Evolutionary conservation across 2,329 filamentous ascomycete genomes (phyloP).

Genomic region (Penicillium sp.): DNA sequence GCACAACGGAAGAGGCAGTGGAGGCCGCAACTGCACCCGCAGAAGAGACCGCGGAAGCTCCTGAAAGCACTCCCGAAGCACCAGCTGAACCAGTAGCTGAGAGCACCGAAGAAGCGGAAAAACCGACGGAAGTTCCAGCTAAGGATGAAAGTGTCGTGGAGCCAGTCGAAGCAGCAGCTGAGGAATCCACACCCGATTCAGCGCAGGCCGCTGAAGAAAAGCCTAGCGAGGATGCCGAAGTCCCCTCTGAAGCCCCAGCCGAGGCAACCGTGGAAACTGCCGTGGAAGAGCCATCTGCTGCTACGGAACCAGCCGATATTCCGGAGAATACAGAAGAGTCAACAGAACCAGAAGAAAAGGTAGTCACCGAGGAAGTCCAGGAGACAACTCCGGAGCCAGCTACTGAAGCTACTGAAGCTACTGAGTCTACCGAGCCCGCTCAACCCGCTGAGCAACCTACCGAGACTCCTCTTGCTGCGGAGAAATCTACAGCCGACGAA

Average conservation of each 20-base stretch:
- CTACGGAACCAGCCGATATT: background rate
- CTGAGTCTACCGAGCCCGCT: background rate
- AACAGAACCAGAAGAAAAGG: background rate
- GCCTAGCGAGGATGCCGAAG: background rate
- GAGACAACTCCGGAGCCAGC: background rate
- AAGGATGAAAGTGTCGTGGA: background rate
- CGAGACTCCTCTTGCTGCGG: background rate
- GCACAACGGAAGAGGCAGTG: background rate
- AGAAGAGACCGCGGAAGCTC: background rate
- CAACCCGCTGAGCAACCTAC: background rate
- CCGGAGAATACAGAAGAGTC: background rate
- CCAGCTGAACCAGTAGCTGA: background rate
- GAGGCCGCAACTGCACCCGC: background rate
- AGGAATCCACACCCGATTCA: background rate
- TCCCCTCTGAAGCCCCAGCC: background rate
- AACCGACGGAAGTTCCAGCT: background rate
- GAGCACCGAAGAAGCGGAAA: background rate
- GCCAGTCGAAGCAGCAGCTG: background rate
- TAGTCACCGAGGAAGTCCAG: background rate
- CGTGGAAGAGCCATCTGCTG: background rate
- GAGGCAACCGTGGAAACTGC: background rate
- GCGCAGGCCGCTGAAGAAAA: background rate
- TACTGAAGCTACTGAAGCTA: background rate
- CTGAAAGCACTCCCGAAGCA: background rate
- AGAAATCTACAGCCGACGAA: background rate